Evolutionary conservation across 1,284 basidiomycete genomes (phyloP).

Genomic region (Amanita bisporigera): DNA sequence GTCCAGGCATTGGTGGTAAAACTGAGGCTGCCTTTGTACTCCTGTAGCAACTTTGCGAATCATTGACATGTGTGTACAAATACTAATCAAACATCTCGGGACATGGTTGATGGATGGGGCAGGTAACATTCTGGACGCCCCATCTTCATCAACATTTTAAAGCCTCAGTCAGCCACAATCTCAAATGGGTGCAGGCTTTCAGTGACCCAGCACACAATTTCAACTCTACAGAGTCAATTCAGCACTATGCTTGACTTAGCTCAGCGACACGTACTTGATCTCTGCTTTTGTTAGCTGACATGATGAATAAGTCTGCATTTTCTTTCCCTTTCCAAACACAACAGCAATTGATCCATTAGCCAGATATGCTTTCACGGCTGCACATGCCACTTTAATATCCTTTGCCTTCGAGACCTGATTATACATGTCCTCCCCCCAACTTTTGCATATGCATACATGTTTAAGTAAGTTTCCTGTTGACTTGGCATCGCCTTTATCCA

Average conservation of each 20-base stretch:
- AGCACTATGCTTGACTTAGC: constrained; percentile 11
- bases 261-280: constrained; percentile 16
- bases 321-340: constrained; percentile 6
- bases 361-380: neutral
- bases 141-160: constrained; percentile 21
- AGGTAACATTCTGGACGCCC: constrained; percentile 20
- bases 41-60: constrained; percentile 19
- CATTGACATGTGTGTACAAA: constrained; percentile 5
- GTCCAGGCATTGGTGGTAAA: neutral
- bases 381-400: neutral
- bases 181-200: constrained; percentile 18
- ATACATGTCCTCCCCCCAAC: constrained; percentile 12
- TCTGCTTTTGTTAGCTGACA: constrained; percentile 13
- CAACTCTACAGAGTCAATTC: constrained; percentile 13
- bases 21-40: neutral
- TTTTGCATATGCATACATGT: constrained; percentile 11
- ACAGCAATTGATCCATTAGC: too few relatives aligned
- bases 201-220: constrained; percentile 18
- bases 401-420: neutral
- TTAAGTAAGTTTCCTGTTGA: constrained; percentile 17
- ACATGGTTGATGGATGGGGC: constrained; percentile 16
- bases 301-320: constrained; percentile 4
- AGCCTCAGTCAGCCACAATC: constrained; percentile 20
- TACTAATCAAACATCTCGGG: constrained; percentile 17
- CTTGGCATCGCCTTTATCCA: constrained; percentile 24